Percentiles rank a stretch among this genome's conserved stretches.
Evolutionary conservation across 1,139 yeast species (phyloP).

Genomic region (Suhomyces coccinellae): DNA sequence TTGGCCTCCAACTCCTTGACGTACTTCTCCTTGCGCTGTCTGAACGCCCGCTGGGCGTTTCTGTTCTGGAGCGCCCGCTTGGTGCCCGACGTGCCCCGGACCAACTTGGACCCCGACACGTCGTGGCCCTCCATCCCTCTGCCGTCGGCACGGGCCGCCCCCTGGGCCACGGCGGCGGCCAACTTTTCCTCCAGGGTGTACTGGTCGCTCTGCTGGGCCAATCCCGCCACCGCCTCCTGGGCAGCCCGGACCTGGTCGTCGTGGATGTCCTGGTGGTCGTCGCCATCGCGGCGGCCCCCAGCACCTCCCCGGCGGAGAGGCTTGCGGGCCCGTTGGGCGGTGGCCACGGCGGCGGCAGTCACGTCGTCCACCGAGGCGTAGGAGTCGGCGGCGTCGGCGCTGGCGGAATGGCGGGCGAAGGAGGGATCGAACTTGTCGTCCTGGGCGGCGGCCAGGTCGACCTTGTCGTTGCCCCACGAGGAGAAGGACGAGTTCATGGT

Average conservation of each 20-base stretch:
- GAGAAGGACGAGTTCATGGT: constrained; percentile 28
- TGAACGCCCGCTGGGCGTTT: constrained; percentile 84
- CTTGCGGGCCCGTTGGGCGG: constrained; percentile 20
- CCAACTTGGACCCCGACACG: constrained; percentile 10
- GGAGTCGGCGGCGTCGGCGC: constrained; percentile 16
- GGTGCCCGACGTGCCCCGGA: constrained; percentile 29
- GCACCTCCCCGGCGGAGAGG: constrained; percentile 8
- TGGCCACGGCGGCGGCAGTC: constrained; percentile 34
- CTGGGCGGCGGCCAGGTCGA: constrained; percentile 11
- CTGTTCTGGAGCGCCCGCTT: constrained; percentile 89
- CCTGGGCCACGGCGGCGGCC: constrained; percentile 11
- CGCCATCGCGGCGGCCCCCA: constrained; percentile 12
- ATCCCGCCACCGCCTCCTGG: constrained; percentile 16
- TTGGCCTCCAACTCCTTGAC: constrained; percentile 74
- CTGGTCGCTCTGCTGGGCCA: constrained; percentile 10
- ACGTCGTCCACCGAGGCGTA: constrained; percentile 32
- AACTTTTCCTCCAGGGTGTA: constrained; percentile 10
- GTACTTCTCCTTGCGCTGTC: constrained; percentile 76
- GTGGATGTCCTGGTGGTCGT: constrained; percentile 6
- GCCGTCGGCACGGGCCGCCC: constrained; percentile 1
- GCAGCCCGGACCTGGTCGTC: constrained; percentile 15
- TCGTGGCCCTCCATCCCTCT: constrained; percentile 1
- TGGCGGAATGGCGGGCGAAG: constrained; percentile 29
- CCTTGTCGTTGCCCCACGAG: constrained; percentile 27
- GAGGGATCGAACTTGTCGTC: constrained; percentile 32